Evolutionary conservation across 2,329 filamentous ascomycete species (phyloP).

Genomic region (Stemphylium lycopersici): DNA sequence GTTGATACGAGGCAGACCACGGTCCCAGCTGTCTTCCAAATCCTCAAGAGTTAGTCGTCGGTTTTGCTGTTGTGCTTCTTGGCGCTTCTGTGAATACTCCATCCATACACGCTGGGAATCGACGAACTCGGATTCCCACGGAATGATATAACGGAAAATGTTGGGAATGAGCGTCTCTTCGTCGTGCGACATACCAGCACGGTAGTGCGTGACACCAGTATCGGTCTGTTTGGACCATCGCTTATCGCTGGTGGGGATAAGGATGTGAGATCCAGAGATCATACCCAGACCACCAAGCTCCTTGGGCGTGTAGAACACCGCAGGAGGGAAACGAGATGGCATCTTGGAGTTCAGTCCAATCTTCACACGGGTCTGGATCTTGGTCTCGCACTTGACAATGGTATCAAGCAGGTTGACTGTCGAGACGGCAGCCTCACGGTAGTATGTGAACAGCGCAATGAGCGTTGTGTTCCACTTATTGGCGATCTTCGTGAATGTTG

Average conservation of each 20-base stretch:
- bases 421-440: constrained; percentile 94
- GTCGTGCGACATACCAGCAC: constrained; percentile 96
- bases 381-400: constrained; percentile 99
- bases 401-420: constrained; percentile 94
- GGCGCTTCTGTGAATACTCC: constrained; percentile 96
- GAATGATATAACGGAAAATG: constrained; percentile 99
- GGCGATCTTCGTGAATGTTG: constrained; percentile 98
- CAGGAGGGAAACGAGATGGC: constrained; percentile 97
- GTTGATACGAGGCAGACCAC: constrained; percentile 95
- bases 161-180: constrained; percentile 98
- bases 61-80: constrained; percentile 97
- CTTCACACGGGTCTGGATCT: constrained; percentile 98
- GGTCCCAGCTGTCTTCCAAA: constrained; percentile 97
- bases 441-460: constrained; percentile 97
- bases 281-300: constrained; percentile 96
- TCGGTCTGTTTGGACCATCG: constrained; percentile 99
- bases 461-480: constrained; percentile 99
- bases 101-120: constrained; percentile 99
- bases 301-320: constrained; percentile 98
- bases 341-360: constrained; percentile 99
- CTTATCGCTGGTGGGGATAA: constrained; percentile 97
- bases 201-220: constrained; percentile 94
- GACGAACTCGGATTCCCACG: constrained; percentile 98
- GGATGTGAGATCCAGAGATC: constrained; percentile 97
- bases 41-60: constrained; percentile 92